Evolutionary conservation across 1,139 yeast genomes (phyloP).

Genomic region (Lodderomyces pseudojiufengensis): DNA sequence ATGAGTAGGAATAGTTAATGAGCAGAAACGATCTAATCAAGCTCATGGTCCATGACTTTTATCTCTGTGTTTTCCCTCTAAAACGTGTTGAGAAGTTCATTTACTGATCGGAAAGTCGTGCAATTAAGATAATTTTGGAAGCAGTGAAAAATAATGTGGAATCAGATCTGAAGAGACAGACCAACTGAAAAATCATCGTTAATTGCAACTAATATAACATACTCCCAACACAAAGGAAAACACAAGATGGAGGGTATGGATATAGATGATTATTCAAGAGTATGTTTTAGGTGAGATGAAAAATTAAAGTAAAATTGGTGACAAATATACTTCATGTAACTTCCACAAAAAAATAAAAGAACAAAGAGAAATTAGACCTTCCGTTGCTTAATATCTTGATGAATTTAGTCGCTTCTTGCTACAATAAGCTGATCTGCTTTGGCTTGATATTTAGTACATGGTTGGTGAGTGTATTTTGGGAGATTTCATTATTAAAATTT

Average conservation of each 20-base stretch:
- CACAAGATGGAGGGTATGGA: constrained; percentile 48
- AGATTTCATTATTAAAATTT: too few species aligned
- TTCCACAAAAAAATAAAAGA: not conserved
- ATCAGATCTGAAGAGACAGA: too few species aligned
- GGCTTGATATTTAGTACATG: not conserved
- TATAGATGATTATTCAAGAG: constrained; percentile 53
- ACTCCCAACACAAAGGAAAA: not conserved
- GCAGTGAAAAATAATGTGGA: too few species aligned
- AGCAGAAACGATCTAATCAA: too few species aligned
- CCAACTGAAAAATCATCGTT: too few species aligned
- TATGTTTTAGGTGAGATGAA: constrained; percentile 24
- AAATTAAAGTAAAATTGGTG: constrained; percentile 8
- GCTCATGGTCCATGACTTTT: too few species aligned
- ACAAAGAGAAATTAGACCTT: too few species aligned
- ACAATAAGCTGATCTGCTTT: not conserved
- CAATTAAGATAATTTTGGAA: too few species aligned
- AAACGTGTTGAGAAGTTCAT: too few species aligned
- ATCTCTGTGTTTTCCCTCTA: too few species aligned
- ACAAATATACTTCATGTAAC: constrained; percentile 4
- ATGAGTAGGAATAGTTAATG: not conserved
- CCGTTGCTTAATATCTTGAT: not conserved
- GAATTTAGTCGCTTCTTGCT: not conserved
- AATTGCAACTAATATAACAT: not conserved
- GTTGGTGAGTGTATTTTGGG: too few species aligned
- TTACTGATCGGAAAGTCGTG: too few species aligned